Evolutionary conservation across 1,139 yeast genomes (phyloP).

Genomic region (Diutina rugosa): DNA sequence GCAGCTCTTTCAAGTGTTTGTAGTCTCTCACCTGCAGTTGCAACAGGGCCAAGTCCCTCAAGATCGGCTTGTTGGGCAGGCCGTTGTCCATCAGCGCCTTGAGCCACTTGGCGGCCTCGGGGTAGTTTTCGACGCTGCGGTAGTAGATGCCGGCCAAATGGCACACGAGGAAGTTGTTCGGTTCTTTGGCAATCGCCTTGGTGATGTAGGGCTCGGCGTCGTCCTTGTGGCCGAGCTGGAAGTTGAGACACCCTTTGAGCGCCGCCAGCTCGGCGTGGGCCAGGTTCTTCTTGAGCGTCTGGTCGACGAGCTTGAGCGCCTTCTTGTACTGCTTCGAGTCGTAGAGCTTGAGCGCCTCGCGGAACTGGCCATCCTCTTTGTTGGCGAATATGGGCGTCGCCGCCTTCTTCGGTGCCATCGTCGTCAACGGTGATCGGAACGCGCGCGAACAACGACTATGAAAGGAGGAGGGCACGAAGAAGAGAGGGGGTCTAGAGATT

Average conservation of each 20-base stretch:
- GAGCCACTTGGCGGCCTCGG: conserved; percentile 72
- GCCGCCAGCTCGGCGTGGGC: conserved; percentile 75
- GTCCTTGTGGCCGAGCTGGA: conserved; percentile 35
- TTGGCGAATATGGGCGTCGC: conserved; percentile 21
- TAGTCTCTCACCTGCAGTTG: conserved; percentile 75
- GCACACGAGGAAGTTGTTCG: conserved; percentile 54
- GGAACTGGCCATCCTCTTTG: conserved; percentile 60
- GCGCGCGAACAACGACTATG: background rate
- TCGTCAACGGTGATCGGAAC: background rate
- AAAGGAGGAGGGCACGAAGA: background rate
- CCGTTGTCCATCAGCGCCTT: conserved; percentile 70
- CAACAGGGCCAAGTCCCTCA: conserved; percentile 70
- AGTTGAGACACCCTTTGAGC: conserved; percentile 65
- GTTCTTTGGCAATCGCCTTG: conserved; percentile 48
- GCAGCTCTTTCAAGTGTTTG: conserved; percentile 44
- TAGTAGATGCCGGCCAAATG: conserved; percentile 83
- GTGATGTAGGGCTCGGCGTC: conserved; percentile 56
- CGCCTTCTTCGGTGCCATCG: background rate
- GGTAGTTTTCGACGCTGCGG: conserved; percentile 55
- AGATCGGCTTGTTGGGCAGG: conserved; percentile 64
- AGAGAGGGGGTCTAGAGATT: background rate
- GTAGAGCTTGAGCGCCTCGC: conserved; percentile 71
- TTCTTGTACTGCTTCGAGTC: conserved; percentile 83
- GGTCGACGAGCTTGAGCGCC: conserved; percentile 65
- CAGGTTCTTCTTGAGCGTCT: conserved; percentile 63